Conservation (phyloP, 2,329 filamentous ascomycete genomes). For the Hymenoscyphus occultus region DNA sequence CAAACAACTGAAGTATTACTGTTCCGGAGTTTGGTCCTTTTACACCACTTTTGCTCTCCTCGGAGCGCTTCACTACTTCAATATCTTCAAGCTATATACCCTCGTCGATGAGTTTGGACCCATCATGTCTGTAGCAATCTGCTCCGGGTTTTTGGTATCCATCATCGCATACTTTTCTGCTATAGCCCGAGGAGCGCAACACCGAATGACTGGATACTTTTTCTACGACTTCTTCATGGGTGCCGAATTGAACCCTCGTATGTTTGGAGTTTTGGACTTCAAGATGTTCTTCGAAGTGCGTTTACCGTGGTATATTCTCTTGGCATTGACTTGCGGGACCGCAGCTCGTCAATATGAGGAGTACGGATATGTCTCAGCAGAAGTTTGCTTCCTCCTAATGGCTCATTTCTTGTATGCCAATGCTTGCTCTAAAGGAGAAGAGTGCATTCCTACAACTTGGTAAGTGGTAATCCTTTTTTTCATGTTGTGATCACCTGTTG, state of each 20-base stretch:
- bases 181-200: conserved; percentile 72
- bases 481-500: conserved; percentile 11
- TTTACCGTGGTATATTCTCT: conserved; percentile 87
- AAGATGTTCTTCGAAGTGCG: conserved; percentile 97
- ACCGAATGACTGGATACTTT: conserved; percentile 83
- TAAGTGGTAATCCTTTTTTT: conserved; percentile 32
- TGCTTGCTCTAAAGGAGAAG: conserved; percentile 87
- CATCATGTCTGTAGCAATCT: conserved; percentile 86
- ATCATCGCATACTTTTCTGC: conserved; percentile 86
- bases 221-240: conserved; percentile 93
- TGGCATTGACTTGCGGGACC: conserved; percentile 72
- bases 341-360: conserved; percentile 79
- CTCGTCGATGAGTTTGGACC: conserved; percentile 95
- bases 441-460: conserved; percentile 86
- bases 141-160: conserved; percentile 82
- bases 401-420: conserved; percentile 92
- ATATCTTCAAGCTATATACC: conserved; percentile 84
- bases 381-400: conserved; percentile 80
- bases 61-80: conserved; percentile 72
- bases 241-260: conserved; percentile 78
- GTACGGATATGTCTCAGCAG: conserved; percentile 82
- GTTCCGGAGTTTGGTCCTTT: conserved; percentile 82
- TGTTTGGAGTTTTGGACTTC: conserved; percentile 83
- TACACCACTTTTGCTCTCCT: conserved; percentile 78
- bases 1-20: conserved; percentile 90